Evolutionary conservation across 1,284 basidiomycete genomes (phyloP).

Genomic region (Boletellus dicymbophilus): DNA sequence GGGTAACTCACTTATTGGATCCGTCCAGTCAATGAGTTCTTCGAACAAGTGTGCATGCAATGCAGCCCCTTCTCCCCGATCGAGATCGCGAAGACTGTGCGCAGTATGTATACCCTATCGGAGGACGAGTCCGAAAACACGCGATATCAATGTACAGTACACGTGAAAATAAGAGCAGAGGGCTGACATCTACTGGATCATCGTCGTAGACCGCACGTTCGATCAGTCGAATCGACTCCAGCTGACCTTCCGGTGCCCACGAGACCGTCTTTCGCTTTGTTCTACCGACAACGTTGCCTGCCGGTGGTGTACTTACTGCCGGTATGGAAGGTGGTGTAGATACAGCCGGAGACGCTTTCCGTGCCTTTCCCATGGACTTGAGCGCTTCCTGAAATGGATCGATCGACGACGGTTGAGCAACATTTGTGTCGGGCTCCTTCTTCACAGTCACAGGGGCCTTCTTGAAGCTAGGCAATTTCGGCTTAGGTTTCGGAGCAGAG

Average conservation of each 20-base stretch:
- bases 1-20: slow-evolving; percentile 66
- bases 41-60: slow-evolving; percentile 79
- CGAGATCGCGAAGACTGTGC: slow-evolving; percentile 78
- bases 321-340: slow-evolving; percentile 39
- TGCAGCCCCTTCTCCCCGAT: slow-evolving; percentile 81
- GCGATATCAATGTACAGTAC: slow-evolving; percentile 59
- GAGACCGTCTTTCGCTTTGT: slow-evolving; percentile 71
- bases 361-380: slow-evolving; percentile 66
- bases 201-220: slow-evolving; percentile 84
- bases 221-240: slow-evolving; percentile 74
- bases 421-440: slow-evolving; percentile 55
- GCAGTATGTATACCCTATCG: slow-evolving; percentile 63
- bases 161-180: slow-evolving; percentile 40
- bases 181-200: slow-evolving; percentile 78
- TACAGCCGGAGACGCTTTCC: slow-evolving; percentile 53
- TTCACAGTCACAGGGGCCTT: slow-evolving; percentile 57
- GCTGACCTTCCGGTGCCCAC: slow-evolving; percentile 71
- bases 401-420: slow-evolving; percentile 75
- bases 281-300: slow-evolving; percentile 46
- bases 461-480: slow-evolving; percentile 79
- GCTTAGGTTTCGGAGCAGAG: slow-evolving; percentile 79
- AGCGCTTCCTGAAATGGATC: slow-evolving; percentile 81
- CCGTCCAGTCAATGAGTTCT: slow-evolving; percentile 80
- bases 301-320: slow-evolving; percentile 35
- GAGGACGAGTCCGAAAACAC: slow-evolving; percentile 37